Conservation (phyloP, 257 asterid species). For the Ajuga chamaepitys region DNA sequence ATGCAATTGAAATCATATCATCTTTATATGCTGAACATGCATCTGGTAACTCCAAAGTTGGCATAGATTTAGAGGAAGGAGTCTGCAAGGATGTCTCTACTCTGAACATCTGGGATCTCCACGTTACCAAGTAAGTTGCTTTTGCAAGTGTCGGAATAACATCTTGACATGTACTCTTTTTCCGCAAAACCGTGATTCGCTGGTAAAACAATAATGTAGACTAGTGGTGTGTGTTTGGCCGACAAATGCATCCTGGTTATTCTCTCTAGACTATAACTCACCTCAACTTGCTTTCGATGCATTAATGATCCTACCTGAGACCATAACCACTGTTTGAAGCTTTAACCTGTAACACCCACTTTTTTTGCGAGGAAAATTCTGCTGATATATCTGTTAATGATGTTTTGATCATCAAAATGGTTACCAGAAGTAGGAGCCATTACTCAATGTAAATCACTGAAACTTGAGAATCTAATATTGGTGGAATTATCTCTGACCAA, state of each 20-base stretch:
- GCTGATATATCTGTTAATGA: neutral
- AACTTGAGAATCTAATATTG: neutral
- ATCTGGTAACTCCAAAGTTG: constrained; percentile 70
- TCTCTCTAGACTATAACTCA: neutral
- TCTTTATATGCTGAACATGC: constrained; percentile 91
- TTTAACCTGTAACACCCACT: neutral
- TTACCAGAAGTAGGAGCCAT: neutral
- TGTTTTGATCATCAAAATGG: neutral
- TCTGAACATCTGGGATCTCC: constrained; percentile 71
- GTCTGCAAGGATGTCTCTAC: constrained; percentile 66
- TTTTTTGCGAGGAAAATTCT: neutral
- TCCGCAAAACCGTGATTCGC: neutral
- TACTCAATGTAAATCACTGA: neutral
- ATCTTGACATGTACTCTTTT: neutral
- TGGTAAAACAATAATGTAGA: neutral
- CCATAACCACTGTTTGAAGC: neutral
- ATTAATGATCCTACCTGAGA: neutral
- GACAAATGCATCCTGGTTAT: neutral
- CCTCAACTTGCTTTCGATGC: neutral
- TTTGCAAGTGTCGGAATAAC: neutral
- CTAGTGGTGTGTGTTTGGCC: neutral
- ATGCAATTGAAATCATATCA: constrained; percentile 85
- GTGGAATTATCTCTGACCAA: neutral
- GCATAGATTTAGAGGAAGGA: constrained; percentile 81
- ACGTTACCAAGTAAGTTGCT: constrained; percentile 68